phyloP scores from a whole-genome alignment of 768 basidiomycete genomes.

The Zangia roseola region DNA sequence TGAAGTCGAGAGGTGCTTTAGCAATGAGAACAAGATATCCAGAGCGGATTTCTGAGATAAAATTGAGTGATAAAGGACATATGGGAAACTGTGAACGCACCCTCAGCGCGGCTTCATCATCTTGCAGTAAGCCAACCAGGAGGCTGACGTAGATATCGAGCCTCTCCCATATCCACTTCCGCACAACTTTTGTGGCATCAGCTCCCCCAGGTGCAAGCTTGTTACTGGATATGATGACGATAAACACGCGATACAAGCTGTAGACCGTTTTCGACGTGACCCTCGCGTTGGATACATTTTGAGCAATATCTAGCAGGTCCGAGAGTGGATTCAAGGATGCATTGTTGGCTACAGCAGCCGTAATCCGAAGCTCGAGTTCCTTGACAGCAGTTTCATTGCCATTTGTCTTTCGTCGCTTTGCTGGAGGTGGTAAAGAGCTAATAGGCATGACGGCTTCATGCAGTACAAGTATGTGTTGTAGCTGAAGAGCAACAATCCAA shows the following conservation, averaged over 20 bases:
- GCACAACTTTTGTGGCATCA: constrained; percentile 58
- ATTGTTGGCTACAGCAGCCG: constrained; percentile 49
- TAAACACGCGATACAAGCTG: constrained; percentile 78
- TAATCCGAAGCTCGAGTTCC: constrained; percentile 55
- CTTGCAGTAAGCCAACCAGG: constrained; percentile 67
- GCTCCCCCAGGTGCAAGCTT: constrained; percentile 51
- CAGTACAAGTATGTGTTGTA: too few species aligned
- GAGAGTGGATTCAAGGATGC: constrained; percentile 74
- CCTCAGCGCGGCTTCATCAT: constrained; percentile 71
- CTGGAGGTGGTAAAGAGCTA: constrained; percentile 50
- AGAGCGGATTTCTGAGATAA: constrained; percentile 59
- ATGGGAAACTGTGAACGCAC: constrained; percentile 42
- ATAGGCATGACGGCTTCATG: constrained; percentile 24
- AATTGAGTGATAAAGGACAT: constrained; percentile 2
- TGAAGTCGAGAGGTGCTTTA: constrained; percentile 74
- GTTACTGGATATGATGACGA: constrained; percentile 56
- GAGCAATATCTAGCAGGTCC: constrained; percentile 65
- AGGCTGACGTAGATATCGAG: constrained; percentile 69
- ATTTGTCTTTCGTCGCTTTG: constrained; percentile 50
- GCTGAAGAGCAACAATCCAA: too few species aligned
- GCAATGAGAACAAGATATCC: constrained; percentile 72
- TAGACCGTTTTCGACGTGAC: constrained; percentile 75
- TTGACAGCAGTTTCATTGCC: constrained; percentile 31
- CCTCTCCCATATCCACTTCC: constrained; percentile 78
- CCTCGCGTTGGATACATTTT: constrained; percentile 46